Conservation (phyloP, 148 eudicot species). For the Oxyria digyna region DNA sequence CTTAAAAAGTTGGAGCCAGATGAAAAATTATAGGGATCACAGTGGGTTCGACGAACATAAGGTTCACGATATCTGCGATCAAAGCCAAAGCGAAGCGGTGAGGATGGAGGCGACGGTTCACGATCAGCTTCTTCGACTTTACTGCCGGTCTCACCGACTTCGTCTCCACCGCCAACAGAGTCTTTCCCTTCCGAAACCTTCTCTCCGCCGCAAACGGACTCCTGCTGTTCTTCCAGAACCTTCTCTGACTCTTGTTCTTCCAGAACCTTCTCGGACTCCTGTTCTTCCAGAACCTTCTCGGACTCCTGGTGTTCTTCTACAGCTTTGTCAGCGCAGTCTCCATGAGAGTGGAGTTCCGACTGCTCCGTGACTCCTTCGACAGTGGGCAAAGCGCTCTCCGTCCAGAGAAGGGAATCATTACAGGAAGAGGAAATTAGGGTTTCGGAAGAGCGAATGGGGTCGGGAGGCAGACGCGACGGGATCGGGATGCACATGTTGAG, state of each 20-base stretch:
- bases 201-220: not conserved
- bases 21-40: not conserved
- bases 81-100: not conserved
- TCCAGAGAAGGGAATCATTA: not conserved
- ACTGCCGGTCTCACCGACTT: not conserved
- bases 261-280: not conserved
- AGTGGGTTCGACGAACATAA: not conserved
- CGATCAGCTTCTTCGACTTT: not conserved
- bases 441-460: not conserved
- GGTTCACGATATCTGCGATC: not conserved
- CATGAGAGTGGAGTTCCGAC: not conserved
- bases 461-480: not conserved
- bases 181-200: not conserved
- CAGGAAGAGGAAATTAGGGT: not conserved
- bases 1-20: not conserved
- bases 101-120: not conserved
- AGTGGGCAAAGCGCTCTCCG: not conserved
- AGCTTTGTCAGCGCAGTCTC: not conserved
- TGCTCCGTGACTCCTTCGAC: not conserved
- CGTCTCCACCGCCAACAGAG: not conserved
- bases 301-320: too few species aligned
- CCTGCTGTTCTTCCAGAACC: not conserved
- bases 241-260: not conserved
- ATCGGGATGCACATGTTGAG: slow-evolving; percentile 2
- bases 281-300: too few species aligned